Base-by-base conservation (phyloP, 257 asterid species). In the Solanum lycopersicoides region DNA sequence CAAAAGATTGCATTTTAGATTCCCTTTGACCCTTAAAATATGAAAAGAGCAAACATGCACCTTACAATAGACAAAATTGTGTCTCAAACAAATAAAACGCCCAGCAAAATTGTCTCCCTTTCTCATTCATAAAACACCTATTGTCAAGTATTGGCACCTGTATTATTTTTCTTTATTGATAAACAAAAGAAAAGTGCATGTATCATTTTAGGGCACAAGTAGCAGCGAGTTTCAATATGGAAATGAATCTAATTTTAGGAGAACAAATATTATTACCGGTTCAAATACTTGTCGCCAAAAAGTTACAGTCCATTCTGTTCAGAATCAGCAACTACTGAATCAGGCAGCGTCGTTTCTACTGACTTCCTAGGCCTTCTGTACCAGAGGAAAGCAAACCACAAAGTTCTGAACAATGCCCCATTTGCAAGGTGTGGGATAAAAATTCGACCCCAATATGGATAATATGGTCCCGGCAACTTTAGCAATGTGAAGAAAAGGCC, bases 391-490 rank as follows among this genome's bases (percentile, higher is more conserved):
- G 94, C 93, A 89, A 94, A 91, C 99, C 98, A 95, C 77, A 95
- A 76, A 39, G 96, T 92, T 93, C 96, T 94, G 90, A 90, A 93
- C 44, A 96, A 72, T 83, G 92, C 98, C 56, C 98, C 99, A 86
- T 95, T 96, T 66, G 98, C 98, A 23, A 96, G 89, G 90, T 95
- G 98, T 14, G 99, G 99, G 84, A 96, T 92, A 76, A 96, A 89
- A 84, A 96, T 88, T 37, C 99, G 97, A 23, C 99, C 99, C 98
- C 98, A 96, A 66, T 95, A 95, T 53, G 98, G 98, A 90, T 96
- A 96, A 91, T 94, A 95, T 32, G 99, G 99, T 32, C 99, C 99
- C 4, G 97, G 96, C 89, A 92, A 86, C 90, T 96, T 96, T 87
- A 96, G 90, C 91, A 96, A 44, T 9, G 95, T 90, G 89, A 94